phyloP scores from a whole-genome alignment of 768 basidiomycete genomes.

The Cystofilobasidium bisporidii region DNA sequence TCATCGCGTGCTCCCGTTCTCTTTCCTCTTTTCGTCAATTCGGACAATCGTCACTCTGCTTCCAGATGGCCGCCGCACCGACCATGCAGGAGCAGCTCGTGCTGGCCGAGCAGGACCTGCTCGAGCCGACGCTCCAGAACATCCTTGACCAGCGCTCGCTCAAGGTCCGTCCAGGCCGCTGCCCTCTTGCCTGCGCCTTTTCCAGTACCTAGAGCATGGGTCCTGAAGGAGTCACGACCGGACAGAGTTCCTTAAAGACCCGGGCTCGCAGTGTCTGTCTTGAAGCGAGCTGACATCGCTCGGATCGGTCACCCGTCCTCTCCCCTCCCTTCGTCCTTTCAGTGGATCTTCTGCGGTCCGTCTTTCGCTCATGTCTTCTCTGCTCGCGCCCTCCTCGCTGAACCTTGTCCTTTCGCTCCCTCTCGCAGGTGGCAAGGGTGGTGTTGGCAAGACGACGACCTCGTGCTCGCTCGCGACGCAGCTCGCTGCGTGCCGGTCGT shows the following conservation, averaged over 20 bases:
- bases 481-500: conserved; percentile 76
- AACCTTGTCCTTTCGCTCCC: conserved; percentile 28
- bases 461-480: conserved; percentile 97
- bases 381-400: conserved; percentile 1
- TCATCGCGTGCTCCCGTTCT: too few relatives aligned
- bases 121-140: conserved; percentile 73
- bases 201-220: too few relatives aligned
- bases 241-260: too few relatives aligned
- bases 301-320: not conserved
- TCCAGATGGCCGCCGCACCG: conserved; percentile 9
- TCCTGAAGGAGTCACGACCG: too few relatives aligned
- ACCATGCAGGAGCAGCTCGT: conserved; percentile 3
- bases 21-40: too few relatives aligned
- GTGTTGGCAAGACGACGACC: conserved; percentile 97
- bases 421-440: conserved; percentile 83
- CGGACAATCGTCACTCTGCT: not conserved
- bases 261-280: too few relatives aligned
- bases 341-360: conserved; percentile 98
- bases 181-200: too few relatives aligned
- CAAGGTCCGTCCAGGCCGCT: not conserved
- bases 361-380: conserved; percentile 28
- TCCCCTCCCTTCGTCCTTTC: conserved; percentile 35
- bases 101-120: conserved; percentile 24
- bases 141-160: conserved; percentile 75
- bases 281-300: too few relatives aligned